phyloP scores from a whole-genome alignment of 2,329 filamentous ascomycete genomes.

The Ophiocordyceps camponoti-saundersi region DNA sequence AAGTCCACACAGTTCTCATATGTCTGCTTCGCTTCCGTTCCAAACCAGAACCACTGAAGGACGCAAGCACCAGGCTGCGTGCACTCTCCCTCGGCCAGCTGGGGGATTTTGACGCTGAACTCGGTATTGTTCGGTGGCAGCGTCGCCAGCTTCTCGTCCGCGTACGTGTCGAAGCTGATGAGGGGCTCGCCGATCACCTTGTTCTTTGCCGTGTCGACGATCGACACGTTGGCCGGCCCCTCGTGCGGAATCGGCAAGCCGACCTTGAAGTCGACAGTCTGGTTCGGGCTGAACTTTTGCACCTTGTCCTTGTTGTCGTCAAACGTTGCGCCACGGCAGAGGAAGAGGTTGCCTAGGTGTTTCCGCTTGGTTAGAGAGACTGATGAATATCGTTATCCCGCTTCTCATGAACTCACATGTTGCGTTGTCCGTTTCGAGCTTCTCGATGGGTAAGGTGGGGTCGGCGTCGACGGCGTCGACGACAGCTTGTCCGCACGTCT shows the following conservation, averaged over 20 bases:
- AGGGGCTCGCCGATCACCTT: constrained; percentile 32
- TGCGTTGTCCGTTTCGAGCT: constrained; percentile 14
- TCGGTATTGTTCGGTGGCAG: constrained; percentile 24
- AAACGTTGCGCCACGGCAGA: constrained; percentile 29
- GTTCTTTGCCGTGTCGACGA: constrained; percentile 36
- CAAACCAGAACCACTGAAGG: constrained; percentile 48
- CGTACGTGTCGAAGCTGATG: constrained; percentile 38
- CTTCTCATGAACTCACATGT: not conserved
- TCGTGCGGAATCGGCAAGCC: constrained; percentile 26
- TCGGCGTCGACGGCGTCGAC: constrained; percentile 2
- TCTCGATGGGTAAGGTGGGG: constrained; percentile 1
- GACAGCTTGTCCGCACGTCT: constrained; percentile 22
- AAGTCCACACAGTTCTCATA: constrained; percentile 50
- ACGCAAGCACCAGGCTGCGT: constrained; percentile 29
- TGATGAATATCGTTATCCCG: no score
- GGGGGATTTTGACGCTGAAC: constrained; percentile 38
- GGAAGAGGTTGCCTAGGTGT: constrained; percentile 17
- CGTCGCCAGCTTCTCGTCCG: constrained; percentile 18
- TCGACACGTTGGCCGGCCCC: constrained; percentile 35
- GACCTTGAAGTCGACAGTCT: constrained; percentile 23
- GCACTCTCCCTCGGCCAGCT: constrained; percentile 26
- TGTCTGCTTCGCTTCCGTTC: constrained; percentile 36
- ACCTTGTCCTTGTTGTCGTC: constrained; percentile 25
- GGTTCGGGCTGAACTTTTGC: constrained; percentile 23
- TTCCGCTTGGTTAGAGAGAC: not conserved